Conservation (phyloP, 805 yeast species). For the Candida berthetii region DNA sequence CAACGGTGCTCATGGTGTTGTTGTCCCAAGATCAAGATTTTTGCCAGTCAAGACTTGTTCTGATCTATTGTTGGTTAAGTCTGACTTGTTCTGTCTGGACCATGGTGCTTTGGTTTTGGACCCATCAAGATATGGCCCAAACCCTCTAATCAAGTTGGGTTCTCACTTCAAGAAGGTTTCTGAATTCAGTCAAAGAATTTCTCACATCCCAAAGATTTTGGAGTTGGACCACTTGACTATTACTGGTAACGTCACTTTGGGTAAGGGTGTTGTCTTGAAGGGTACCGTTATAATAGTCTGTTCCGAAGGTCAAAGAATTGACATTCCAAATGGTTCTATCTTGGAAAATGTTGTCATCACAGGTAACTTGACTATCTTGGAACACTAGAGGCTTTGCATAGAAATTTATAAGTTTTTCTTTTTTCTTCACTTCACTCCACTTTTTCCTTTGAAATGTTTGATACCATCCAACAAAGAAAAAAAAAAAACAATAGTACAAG, state of each 20-base stretch:
- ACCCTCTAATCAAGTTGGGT: slow-evolving; percentile 93
- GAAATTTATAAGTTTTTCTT: background rate
- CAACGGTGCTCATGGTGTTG: slow-evolving; percentile 93
- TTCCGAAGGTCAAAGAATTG: slow-evolving; percentile 94
- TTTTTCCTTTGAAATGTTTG: background rate
- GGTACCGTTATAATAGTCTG: slow-evolving; percentile 98
- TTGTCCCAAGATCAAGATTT: slow-evolving; percentile 96
- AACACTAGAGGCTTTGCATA: slow-evolving; percentile 43
- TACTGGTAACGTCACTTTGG: slow-evolving; percentile 92
- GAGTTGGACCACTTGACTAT: slow-evolving; percentile 97
- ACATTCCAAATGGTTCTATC: slow-evolving; percentile 93
- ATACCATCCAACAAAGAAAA: too few relatives aligned
- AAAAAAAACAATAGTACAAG: too few relatives aligned
- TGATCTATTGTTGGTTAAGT: slow-evolving; percentile 88
- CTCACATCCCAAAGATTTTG: slow-evolving; percentile 93
- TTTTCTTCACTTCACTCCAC: background rate
- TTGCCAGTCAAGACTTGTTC: slow-evolving; percentile 98
- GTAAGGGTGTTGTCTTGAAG: slow-evolving; percentile 84
- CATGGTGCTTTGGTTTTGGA: slow-evolving; percentile 88
- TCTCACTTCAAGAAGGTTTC: slow-evolving; percentile 94
- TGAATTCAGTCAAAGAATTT: slow-evolving; percentile 82
- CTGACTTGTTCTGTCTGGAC: slow-evolving; percentile 84
- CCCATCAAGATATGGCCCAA: slow-evolving; percentile 80
- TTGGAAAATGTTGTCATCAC: slow-evolving; percentile 96
- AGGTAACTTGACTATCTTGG: slow-evolving; percentile 91